Conservation (phyloP, 176 grass and related monocot species). For the Oryza glumipatula region DNA sequence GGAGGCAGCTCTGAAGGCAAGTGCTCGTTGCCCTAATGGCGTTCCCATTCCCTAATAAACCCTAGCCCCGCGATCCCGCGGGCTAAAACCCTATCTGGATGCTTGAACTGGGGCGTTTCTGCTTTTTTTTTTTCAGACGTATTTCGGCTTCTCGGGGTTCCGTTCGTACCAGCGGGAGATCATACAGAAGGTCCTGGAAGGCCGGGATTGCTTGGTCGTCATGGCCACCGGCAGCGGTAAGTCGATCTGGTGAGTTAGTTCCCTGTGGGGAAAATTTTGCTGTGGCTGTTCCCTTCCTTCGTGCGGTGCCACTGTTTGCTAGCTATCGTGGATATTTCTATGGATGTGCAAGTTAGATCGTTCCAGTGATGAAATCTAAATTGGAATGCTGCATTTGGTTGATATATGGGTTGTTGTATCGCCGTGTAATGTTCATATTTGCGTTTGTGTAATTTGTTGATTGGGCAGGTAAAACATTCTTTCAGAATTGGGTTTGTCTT, state of each 20-base stretch:
- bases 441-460: background rate
- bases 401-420: background rate
- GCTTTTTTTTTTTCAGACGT: constrained; percentile 42
- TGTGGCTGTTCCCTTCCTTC: background rate
- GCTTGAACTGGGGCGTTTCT: background rate
- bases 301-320: background rate
- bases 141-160: constrained; percentile 75
- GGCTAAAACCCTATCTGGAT: constrained; percentile 25
- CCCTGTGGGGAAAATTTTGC: background rate
- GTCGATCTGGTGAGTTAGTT: constrained; percentile 64
- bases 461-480: background rate
- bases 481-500: background rate
- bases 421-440: background rate
- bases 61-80: background rate
- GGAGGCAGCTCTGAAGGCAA: constrained; percentile 72
- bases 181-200: constrained; percentile 64
- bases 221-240: constrained; percentile 99
- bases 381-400: background rate
- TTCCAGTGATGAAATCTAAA: background rate
- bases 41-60: background rate
- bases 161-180: constrained; percentile 79
- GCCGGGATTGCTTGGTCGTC: constrained; percentile 81
- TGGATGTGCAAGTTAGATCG: background rate
- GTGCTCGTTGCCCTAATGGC: background rate
- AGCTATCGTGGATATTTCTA: background rate